These are phyloP conservation scores for Vitis vinifera DNA, from an alignment of 164 flowering plant genomes.

Conservation along the genomic window DNA sequence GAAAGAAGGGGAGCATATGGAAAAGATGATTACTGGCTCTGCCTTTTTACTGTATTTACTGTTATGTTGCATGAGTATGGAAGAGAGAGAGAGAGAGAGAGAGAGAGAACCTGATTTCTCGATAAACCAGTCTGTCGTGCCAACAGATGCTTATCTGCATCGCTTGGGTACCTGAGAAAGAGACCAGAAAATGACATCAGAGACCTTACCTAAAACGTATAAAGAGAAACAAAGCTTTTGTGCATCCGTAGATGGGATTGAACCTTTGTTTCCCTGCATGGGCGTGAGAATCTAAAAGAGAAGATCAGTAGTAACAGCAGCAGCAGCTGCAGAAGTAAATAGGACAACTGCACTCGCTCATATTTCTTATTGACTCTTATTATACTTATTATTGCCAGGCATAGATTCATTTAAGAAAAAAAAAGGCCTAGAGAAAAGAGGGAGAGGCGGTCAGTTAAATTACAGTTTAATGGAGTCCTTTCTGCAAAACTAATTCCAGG, in stretches of 20 bases:
- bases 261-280: constrained; percentile 16
- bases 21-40: too few species aligned
- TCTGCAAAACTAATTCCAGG: constrained; percentile 9
- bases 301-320: constrained; percentile 7
- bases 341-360: constrained; percentile 8
- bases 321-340: constrained; percentile 11
- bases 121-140: constrained; percentile 79
- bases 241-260: constrained; percentile 15
- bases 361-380: background rate
- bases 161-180: constrained; percentile 80
- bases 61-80: background rate
- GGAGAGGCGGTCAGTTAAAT: background rate
- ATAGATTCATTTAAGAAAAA: background rate
- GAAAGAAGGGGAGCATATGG: background rate
- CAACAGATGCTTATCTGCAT: constrained; percentile 73
- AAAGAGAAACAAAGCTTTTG: constrained; percentile 7
- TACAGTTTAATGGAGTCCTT: constrained; percentile 9
- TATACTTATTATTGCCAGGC: too few species aligned
- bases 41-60: constrained; percentile 1
- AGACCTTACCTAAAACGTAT: constrained; percentile 17
- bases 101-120: constrained; percentile 55
- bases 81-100: constrained; percentile 6
- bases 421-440: constrained; percentile 10
- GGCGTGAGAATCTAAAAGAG: constrained; percentile 56
- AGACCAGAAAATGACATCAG: constrained; percentile 48